Conservation (phyloP, 192 early-diverging fungal genomes). For the Dispira simplex region DNA sequence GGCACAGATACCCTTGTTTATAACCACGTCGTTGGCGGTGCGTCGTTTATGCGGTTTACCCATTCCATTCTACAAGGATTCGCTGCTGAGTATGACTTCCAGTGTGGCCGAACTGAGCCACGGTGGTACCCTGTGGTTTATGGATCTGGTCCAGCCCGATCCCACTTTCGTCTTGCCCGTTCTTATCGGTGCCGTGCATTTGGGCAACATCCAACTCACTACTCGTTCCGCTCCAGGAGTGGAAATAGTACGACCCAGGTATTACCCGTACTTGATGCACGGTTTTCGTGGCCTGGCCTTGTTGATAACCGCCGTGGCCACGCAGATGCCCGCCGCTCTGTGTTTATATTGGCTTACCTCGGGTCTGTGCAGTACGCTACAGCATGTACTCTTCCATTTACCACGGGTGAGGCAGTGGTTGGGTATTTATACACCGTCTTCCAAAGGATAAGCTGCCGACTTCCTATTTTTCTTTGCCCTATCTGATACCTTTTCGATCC, state of each 20-base stretch:
- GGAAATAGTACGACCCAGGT: slow-evolving; percentile 21
- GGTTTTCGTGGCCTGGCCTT: slow-evolving; percentile 38
- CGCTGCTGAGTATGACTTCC: slow-evolving; percentile 7
- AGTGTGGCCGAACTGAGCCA: slow-evolving; percentile 27
- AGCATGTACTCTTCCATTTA: slow-evolving; percentile 39
- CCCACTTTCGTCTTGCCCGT: slow-evolving; percentile 53
- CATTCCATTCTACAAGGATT: slow-evolving; percentile 28
- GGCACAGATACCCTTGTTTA: slow-evolving; percentile 63
- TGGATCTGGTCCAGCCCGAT: slow-evolving; percentile 41
- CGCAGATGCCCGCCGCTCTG: slow-evolving; percentile 50
- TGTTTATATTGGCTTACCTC: slow-evolving; percentile 60
- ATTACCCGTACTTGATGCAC: slow-evolving; percentile 25
- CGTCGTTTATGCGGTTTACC: slow-evolving; percentile 44
- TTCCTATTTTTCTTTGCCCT: too few species aligned
- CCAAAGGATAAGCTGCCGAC: too few species aligned
- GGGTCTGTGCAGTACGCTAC: slow-evolving; percentile 38
- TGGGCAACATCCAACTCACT: slow-evolving; percentile 46
- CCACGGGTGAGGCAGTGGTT: slow-evolving; percentile 16
- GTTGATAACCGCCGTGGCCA: slow-evolving; percentile 45
- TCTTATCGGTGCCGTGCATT: slow-evolving; percentile 39
- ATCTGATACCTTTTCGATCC: too few species aligned
- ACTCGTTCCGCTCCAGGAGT: slow-evolving; percentile 14
- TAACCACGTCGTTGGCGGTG: slow-evolving; percentile 47
- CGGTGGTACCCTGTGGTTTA: slow-evolving; percentile 49
- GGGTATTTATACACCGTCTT: neutral